phyloP scores from a whole-genome alignment of 2,329 filamentous ascomycete species.

The Colletotrichum sp. region DNA sequence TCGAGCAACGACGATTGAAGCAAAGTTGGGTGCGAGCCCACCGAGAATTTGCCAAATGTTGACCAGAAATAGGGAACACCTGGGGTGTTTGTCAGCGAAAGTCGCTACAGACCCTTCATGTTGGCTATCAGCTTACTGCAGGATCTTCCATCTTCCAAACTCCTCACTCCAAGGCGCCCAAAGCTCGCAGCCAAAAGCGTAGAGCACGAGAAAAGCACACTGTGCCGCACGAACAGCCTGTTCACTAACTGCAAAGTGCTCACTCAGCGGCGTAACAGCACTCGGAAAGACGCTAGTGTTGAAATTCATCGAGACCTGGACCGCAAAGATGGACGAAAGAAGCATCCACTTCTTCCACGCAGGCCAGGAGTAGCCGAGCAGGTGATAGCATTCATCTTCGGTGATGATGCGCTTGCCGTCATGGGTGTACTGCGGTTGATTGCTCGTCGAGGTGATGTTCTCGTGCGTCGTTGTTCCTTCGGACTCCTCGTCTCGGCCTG shows the following conservation, averaged over 20 bases:
- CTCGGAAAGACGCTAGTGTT: slow-evolving; percentile 58
- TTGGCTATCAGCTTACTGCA: slow-evolving; percentile 42
- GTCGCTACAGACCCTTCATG: background rate
- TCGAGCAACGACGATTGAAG: slow-evolving; percentile 45
- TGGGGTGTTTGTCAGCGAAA: background rate
- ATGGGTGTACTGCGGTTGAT: slow-evolving; percentile 4
- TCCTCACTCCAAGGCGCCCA: slow-evolving; percentile 62
- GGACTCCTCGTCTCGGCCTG: slow-evolving; percentile 7
- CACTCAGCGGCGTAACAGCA: slow-evolving; percentile 46
- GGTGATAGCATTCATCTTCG: slow-evolving; percentile 51
- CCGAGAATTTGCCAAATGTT: slow-evolving; percentile 58
- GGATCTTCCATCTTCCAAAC: slow-evolving; percentile 53
- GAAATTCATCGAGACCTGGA: slow-evolving; percentile 61
- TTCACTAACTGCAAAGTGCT: slow-evolving; percentile 48
- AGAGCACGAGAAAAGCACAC: slow-evolving; percentile 53
- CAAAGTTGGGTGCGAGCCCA: slow-evolving; percentile 44
- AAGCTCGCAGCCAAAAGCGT: slow-evolving; percentile 54
- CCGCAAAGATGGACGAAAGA: slow-evolving; percentile 52
- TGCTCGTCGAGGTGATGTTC: background rate
- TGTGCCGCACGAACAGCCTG: slow-evolving; percentile 52
- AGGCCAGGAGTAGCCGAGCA: slow-evolving; percentile 48
- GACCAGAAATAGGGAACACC: slow-evolving; percentile 46
- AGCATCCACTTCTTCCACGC: slow-evolving; percentile 56
- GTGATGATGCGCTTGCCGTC: slow-evolving; percentile 45
- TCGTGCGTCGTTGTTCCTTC: background rate